Evolutionary conservation across 441 rosid genomes (phyloP), one percentile per base, ranked within the genome.

Genomic region (Mallotus japonicus): DNA sequence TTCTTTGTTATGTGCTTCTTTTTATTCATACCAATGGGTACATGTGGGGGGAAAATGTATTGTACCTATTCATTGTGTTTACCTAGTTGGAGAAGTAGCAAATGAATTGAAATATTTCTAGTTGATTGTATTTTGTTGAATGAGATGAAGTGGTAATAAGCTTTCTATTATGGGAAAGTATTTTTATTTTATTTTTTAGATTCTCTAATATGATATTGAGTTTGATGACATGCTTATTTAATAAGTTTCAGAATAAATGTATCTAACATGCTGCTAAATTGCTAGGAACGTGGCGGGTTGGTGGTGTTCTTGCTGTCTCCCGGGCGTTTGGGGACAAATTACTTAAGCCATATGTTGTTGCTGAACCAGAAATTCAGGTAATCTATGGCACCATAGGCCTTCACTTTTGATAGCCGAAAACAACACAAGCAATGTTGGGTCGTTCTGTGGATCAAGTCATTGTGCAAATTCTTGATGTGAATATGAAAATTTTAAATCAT

Each of bases 351-450:
- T 91, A 80, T 83, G 97, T 93, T 17, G 92, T 91, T 77, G 95
- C 98, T 0, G 95, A 91, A 65, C 98, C 97, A 76, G 97, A 93
- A 82, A 91, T 93, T 78, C 90, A 91, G 98, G 97, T 92, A 68
- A 22, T 67, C 62, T 15, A 66, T 69, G 60, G 49, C 32, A 62
- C 40, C 53, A 7, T 70, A 17, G 49, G 54, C 7, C 17, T 44
- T 17, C 6, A n/a, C 20, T 4, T 74, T 59, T 37, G 9, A 49
- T 37, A 22, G n/a, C 40, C 28, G 67, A 37, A 37, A 37, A 37
- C 40, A 37, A 37, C 6, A 50, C 32, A n/a, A 46, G 64, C 70
- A 51, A 4, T 32, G 10, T 19, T 22, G 24, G 60, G 60, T 14
- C 55, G 16, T 56, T 19, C 53, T 0, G 34, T 49, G 67, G 40